phyloP scores from a whole-genome alignment of 2,329 filamentous ascomycete genomes.

The Beauveria sp. region DNA sequence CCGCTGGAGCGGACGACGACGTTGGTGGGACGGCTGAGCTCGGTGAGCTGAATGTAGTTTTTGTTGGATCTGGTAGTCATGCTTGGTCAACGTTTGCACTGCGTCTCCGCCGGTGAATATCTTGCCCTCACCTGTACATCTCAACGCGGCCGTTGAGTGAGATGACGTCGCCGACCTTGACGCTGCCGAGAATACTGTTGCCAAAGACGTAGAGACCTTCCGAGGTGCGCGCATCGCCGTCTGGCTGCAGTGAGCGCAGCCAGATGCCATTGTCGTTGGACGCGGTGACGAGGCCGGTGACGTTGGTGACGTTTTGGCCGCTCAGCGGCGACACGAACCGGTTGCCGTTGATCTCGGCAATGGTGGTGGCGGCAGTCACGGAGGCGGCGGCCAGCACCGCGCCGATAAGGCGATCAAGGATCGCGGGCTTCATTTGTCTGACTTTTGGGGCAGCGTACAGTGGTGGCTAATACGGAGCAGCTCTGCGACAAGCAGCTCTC shows the following conservation, averaged over 20 bases:
- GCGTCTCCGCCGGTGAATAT: background rate
- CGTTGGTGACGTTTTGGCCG: slow-evolving; percentile 46
- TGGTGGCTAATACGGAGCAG: no score
- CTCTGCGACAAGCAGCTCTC: no score
- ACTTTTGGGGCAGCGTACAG: no score
- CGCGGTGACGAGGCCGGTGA: slow-evolving; percentile 59
- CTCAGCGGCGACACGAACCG: slow-evolving; percentile 54
- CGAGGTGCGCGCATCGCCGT: slow-evolving; percentile 49
- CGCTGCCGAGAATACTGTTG: slow-evolving; percentile 38
- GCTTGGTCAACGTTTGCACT: background rate
- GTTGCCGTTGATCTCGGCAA: slow-evolving; percentile 59
- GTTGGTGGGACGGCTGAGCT: slow-evolving; percentile 50
- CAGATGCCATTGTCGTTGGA: slow-evolving; percentile 55
- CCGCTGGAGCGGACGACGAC: slow-evolving; percentile 45
- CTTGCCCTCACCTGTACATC: slow-evolving; percentile 41
- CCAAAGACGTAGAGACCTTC: slow-evolving; percentile 61
- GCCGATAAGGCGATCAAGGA: slow-evolving; percentile 14
- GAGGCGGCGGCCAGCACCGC: slow-evolving; percentile 22
- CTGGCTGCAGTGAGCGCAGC: slow-evolving; percentile 51
- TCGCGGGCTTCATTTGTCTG: slow-evolving; percentile 22
- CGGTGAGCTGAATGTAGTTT: slow-evolving; percentile 56
- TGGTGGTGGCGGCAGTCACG: slow-evolving; percentile 35
- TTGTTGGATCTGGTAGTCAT: slow-evolving; percentile 34
- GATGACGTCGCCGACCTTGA: slow-evolving; percentile 56
- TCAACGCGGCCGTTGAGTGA: slow-evolving; percentile 51